A percentile compares a stretch with the other conserved stretches of the same genome.
phyloP scores from a whole-genome alignment of 2,329 filamentous ascomycete genomes.

The Cladosporium sp. region DNA sequence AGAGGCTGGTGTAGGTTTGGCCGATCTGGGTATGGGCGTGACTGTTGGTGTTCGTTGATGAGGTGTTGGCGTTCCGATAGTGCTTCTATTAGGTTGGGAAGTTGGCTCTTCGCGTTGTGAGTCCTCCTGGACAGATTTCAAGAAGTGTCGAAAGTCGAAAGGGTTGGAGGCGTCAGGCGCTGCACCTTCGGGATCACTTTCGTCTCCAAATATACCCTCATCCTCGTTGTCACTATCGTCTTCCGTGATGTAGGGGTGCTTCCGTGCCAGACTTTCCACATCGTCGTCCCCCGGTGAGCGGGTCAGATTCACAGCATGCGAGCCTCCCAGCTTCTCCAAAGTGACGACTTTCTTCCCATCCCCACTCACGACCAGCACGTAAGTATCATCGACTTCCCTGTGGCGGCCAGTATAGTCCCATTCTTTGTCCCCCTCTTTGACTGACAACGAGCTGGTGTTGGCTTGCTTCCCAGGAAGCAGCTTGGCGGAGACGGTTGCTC shows the following conservation, averaged over 20 bases:
- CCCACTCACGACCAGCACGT: conserved; percentile 47
- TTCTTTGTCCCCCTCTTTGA: conserved; percentile 28
- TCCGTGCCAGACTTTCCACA: conserved; percentile 57
- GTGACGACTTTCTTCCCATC: conserved; percentile 24
- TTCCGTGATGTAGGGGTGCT: conserved; percentile 54
- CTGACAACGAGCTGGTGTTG: conserved; percentile 15
- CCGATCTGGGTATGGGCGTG: conserved; percentile 19
- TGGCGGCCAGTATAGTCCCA: conserved; percentile 37
- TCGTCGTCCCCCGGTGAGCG: conserved; percentile 63
- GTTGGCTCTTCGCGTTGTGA: conserved; percentile 24
- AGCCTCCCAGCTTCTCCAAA: conserved; percentile 74
- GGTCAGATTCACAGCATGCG: conserved; percentile 81
- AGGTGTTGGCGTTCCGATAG: conserved; percentile 18
- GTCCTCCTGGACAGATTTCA: conserved; percentile 23
- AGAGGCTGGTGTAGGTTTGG: conserved; percentile 7
- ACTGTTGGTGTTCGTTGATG: conserved; percentile 17
- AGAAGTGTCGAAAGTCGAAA: conserved; percentile 47
- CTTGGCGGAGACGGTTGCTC: conserved; percentile 10
- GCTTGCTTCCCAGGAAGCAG: conserved; percentile 2
- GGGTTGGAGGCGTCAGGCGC: conserved; percentile 42
- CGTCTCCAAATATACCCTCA: conserved; percentile 28
- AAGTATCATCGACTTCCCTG: conserved; percentile 59
- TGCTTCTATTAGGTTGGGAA: conserved; percentile 13
- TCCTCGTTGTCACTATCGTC: conserved; percentile 22
- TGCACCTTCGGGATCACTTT: conserved; percentile 30